phyloP scores from a whole-genome alignment of 139 green algal genomes.

The Asterochloris erici region DNA sequence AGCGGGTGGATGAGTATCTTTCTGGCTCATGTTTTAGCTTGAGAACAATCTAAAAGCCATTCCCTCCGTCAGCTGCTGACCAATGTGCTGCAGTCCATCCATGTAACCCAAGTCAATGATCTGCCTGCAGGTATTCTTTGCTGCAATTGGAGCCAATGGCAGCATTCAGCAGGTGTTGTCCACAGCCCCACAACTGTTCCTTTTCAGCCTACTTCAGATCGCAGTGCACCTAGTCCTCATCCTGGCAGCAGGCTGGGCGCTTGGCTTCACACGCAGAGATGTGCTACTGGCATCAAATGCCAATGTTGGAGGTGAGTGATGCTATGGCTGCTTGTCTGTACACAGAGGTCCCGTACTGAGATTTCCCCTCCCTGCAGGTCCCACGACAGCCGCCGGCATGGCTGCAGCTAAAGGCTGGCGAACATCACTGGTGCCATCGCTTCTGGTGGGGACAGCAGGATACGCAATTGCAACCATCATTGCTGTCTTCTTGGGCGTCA shows the following conservation, averaged over 20 bases:
- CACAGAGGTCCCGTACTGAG: no score
- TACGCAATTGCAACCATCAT: slow-evolving; percentile 79
- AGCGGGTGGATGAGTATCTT: background rate
- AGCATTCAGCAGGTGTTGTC: slow-evolving; percentile 65
- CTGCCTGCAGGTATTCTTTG: slow-evolving; percentile 80
- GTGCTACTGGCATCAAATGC: slow-evolving; percentile 87
- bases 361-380: slow-evolving; percentile 38
- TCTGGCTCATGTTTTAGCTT: background rate
- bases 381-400: slow-evolving; percentile 89
- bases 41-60: background rate
- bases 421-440: slow-evolving; percentile 63
- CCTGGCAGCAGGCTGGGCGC: slow-evolving; percentile 53
- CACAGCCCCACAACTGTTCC: slow-evolving; percentile 83
- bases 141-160: slow-evolving; percentile 75
- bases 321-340: background rate
- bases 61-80: background rate
- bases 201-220: slow-evolving; percentile 73
- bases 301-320: slow-evolving; percentile 78
- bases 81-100: no score
- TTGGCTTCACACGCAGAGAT: slow-evolving; percentile 58
- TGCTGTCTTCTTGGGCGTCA: slow-evolving; percentile 50
- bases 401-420: slow-evolving; percentile 83
- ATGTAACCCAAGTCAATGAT: background rate
- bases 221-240: slow-evolving; percentile 54
- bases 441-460: slow-evolving; percentile 84